phyloP scores from a whole-genome alignment of 768 basidiomycete species.

The Mrakia frigida region DNA sequence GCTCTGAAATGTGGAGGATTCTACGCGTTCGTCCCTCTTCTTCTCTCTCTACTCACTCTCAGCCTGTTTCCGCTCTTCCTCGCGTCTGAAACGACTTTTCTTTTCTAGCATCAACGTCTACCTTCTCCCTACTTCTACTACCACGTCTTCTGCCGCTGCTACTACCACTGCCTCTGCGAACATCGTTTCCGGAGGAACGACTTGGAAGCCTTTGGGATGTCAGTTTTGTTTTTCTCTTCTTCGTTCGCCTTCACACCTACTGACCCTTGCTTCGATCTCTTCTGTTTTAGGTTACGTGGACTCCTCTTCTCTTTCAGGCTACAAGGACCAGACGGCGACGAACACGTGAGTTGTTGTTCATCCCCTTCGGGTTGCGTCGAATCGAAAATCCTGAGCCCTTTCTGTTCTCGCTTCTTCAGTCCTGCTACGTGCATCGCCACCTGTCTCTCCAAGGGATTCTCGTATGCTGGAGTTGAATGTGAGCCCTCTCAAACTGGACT shows the following conservation, averaged over 20 bases:
- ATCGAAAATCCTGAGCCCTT: background rate
- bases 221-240: background rate
- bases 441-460: background rate
- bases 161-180: background rate
- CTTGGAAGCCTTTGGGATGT: constrained; percentile 12
- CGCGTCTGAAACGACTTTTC: no score
- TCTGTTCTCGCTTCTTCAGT: background rate
- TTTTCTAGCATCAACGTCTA: background rate
- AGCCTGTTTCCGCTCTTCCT: background rate
- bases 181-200: background rate
- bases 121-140: background rate
- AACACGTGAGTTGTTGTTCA: background rate
- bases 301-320: background rate
- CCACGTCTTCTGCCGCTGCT: background rate
- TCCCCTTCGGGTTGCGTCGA: background rate
- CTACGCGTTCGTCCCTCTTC: background rate
- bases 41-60: background rate
- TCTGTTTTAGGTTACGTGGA: background rate
- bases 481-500: no score
- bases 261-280: background rate
- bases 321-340: background rate
- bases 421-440: background rate
- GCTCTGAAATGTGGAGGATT: background rate
- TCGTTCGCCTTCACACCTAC: background rate
- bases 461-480: constrained; percentile 16